A percentile compares a stretch with the other conserved stretches of the same genome.
phyloP scores from a whole-genome alignment of 768 basidiomycete species.

The Pleurotus sapidus region DNA sequence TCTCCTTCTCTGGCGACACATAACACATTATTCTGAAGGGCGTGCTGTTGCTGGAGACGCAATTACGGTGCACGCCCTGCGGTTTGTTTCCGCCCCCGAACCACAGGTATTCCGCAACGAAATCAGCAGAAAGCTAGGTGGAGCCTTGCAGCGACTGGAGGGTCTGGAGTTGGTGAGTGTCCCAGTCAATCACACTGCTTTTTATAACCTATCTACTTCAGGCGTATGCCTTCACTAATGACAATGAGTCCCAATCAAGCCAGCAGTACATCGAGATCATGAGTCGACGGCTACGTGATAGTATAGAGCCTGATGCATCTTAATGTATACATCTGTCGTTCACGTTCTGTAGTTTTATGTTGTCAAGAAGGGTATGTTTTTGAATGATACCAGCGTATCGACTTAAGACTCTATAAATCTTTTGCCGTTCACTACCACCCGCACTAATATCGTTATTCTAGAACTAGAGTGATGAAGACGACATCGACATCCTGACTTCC shows the following conservation, averaged over 20 bases:
- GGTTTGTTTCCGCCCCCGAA: slow-evolving; percentile 55
- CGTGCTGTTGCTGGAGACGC: slow-evolving; percentile 27
- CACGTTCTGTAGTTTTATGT: no score
- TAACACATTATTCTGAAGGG: slow-evolving; percentile 58
- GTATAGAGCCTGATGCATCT: slow-evolving; percentile 26
- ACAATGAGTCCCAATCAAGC: slow-evolving; percentile 57
- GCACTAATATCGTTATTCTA: no score
- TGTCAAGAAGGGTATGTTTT: no score
- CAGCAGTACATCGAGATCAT: slow-evolving; percentile 77
- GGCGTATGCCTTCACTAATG: slow-evolving; percentile 42
- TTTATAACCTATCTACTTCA: slow-evolving; percentile 8
- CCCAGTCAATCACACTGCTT: slow-evolving; percentile 11
- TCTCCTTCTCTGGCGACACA: slow-evolving; percentile 78
- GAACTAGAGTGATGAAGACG: no score
- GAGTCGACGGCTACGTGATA: slow-evolving; percentile 66
- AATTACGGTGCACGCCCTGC: slow-evolving; percentile 45
- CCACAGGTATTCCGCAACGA: slow-evolving; percentile 58
- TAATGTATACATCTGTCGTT: no score
- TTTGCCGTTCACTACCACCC: no score
- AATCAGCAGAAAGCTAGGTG: slow-evolving; percentile 49
- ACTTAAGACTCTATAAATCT: no score
- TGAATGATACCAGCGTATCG: no score
- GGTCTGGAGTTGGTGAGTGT: slow-evolving; percentile 37
- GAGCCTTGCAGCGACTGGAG: slow-evolving; percentile 53
- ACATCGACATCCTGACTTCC: no score